These are phyloP conservation scores for Fusarium piperis DNA, from an alignment of 2,329 filamentous ascomycete genomes.

Conservation along the genomic window DNA sequence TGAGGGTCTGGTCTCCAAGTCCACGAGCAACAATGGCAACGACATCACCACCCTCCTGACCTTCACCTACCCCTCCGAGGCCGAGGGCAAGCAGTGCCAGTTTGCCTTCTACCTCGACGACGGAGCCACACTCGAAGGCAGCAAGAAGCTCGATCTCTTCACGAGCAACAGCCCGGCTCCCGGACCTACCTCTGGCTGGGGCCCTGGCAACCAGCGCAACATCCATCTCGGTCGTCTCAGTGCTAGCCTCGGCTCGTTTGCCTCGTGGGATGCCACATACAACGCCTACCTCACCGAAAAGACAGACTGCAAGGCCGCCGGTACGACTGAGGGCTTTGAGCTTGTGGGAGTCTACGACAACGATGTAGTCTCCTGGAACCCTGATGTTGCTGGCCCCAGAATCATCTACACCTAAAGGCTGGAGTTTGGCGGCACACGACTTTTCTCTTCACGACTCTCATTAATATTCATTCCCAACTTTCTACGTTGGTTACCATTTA, in stretches of 20 bases:
- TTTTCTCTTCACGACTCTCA: not conserved
- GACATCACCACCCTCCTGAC: constrained; percentile 44
- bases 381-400: constrained; percentile 16
- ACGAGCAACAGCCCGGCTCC: constrained; percentile 36
- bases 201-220: constrained; percentile 42
- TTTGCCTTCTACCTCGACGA: constrained; percentile 41
- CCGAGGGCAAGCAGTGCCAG: constrained; percentile 38
- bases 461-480: not conserved
- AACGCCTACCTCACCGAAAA: constrained; percentile 23
- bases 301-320: constrained; percentile 27
- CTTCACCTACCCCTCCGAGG: constrained; percentile 39
- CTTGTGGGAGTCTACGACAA: constrained; percentile 33
- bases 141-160: constrained; percentile 43
- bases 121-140: constrained; percentile 30
- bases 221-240: constrained; percentile 30
- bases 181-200: constrained; percentile 29
- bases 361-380: constrained; percentile 27
- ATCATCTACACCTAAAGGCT: constrained; percentile 23
- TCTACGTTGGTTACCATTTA: not conserved
- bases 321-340: constrained; percentile 29
- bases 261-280: constrained; percentile 31
- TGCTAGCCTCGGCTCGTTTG: not conserved
- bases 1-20: constrained; percentile 30
- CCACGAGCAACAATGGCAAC: constrained; percentile 34
- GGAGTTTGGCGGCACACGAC: not conserved